Percentiles rank a stretch among this genome's conserved stretches.
phyloP scores from a whole-genome alignment of 176 grass and related monocot species.

The barley (Hordeum vulgare) region DNA sequence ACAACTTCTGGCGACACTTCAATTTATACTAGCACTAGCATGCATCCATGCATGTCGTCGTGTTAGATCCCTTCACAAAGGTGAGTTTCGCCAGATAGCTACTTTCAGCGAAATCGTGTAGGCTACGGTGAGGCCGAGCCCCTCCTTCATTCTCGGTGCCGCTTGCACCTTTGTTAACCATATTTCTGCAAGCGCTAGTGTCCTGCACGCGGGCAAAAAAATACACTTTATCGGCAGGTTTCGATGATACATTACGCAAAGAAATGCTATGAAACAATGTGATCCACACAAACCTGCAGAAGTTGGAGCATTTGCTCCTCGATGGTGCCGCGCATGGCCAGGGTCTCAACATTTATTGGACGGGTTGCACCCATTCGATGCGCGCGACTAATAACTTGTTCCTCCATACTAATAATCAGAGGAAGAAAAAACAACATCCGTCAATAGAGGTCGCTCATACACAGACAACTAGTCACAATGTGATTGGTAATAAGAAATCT shows the following conservation, averaged over 20 bases:
- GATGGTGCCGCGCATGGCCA: slow-evolving; percentile 89
- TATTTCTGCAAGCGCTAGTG: slow-evolving; percentile 55
- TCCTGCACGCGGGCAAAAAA: slow-evolving; percentile 35
- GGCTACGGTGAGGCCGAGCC: slow-evolving; percentile 48
- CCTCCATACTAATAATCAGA: slow-evolving; percentile 80
- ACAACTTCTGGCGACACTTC: not conserved
- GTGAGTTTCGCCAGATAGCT: slow-evolving; percentile 69
- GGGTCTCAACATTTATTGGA: slow-evolving; percentile 82
- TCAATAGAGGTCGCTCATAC: not conserved
- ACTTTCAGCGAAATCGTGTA: slow-evolving; percentile 93
- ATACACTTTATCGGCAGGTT: not conserved
- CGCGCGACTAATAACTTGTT: slow-evolving; percentile 92
- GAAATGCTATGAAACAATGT: not conserved
- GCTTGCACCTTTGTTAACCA: slow-evolving; percentile 48
- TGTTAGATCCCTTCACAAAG: slow-evolving; percentile 51
- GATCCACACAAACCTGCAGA: slow-evolving; percentile 46
- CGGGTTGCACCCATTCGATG: slow-evolving; percentile 94
- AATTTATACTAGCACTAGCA: not conserved
- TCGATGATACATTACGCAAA: not conserved
- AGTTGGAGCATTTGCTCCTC: slow-evolving; percentile 96
- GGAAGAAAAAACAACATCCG: not conserved
- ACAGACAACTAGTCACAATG: not conserved
- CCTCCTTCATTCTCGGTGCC: slow-evolving; percentile 61
- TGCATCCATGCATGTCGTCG: not conserved
- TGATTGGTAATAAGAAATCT: not conserved